Conservation (phyloP, 768 basidiomycete species). For the Mycena rebaudengoi region DNA sequence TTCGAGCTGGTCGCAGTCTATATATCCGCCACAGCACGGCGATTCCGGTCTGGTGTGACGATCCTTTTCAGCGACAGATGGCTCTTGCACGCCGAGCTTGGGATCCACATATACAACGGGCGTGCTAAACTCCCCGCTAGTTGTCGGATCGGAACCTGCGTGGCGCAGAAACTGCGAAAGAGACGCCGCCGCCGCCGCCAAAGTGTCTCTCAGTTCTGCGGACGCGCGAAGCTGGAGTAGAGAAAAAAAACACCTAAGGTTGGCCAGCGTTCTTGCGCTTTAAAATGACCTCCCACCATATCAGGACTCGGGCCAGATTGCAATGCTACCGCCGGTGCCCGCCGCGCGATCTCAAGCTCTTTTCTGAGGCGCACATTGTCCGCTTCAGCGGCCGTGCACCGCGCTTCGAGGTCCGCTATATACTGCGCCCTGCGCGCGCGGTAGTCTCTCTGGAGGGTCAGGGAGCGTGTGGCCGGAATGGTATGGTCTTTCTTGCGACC, state of each 20-base stretch:
- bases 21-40: not conserved
- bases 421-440: slow-evolving; percentile 68
- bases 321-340: too few relatives aligned
- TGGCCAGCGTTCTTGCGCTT: too few relatives aligned
- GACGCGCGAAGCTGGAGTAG: not conserved
- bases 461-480: slow-evolving; percentile 64
- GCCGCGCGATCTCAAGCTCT: slow-evolving; percentile 56
- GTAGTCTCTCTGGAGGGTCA: slow-evolving; percentile 72
- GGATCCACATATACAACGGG: not conserved
- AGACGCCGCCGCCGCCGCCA: not conserved
- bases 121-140: not conserved
- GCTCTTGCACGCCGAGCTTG: too few relatives aligned
- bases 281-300: too few relatives aligned
- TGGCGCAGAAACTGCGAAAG: not conserved
- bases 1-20: not conserved
- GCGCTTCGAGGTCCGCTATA: slow-evolving; percentile 63
- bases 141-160: not conserved
- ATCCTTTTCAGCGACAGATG: too few relatives aligned
- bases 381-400: slow-evolving; percentile 59
- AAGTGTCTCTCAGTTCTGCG: not conserved
- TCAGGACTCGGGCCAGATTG: too few relatives aligned
- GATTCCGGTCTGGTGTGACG: not conserved
- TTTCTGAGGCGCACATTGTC: slow-evolving; percentile 60
- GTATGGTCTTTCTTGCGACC: slow-evolving; percentile 73
- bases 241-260: too few relatives aligned